Evolutionary conservation across 2,329 filamentous ascomycete genomes (phyloP).

Genomic region (Neofusicoccum laricinum): DNA sequence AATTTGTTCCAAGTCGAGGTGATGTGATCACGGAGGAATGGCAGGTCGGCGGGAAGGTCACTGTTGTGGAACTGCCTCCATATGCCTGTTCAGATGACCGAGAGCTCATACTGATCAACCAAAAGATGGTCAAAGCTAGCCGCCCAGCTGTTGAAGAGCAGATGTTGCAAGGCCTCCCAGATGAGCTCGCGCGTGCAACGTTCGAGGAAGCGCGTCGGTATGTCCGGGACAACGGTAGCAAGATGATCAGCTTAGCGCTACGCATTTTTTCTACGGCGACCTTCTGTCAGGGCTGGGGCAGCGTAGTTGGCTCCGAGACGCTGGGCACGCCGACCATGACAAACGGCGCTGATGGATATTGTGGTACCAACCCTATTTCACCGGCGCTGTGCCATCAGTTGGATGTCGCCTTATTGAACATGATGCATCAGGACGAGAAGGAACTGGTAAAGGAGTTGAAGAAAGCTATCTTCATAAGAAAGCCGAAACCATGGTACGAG

Average conservation of each 20-base stretch:
- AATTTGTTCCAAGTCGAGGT: neutral
- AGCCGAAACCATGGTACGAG: slow-evolving; percentile 38
- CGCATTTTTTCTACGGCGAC: neutral
- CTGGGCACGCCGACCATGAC: neutral
- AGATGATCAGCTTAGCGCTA: neutral
- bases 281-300: neutral
- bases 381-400: neutral
- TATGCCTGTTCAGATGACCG: neutral
- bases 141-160: neutral
- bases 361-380: neutral
- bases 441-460: slow-evolving; percentile 26
- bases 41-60: neutral
- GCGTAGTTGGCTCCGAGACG: neutral
- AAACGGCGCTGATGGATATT: slow-evolving; percentile 13
- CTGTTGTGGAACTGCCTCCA: neutral
- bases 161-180: neutral
- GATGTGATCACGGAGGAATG: neutral
- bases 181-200: neutral
- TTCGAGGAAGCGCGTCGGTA: neutral
- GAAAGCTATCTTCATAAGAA: slow-evolving; percentile 29
- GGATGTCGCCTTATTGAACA: neutral
- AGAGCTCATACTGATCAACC: neutral
- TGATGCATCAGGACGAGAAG: neutral
- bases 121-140: neutral
- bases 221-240: neutral